Conservation (phyloP, 176 grass and related monocot species). For the Chrysopogon serrulatus region DNA sequence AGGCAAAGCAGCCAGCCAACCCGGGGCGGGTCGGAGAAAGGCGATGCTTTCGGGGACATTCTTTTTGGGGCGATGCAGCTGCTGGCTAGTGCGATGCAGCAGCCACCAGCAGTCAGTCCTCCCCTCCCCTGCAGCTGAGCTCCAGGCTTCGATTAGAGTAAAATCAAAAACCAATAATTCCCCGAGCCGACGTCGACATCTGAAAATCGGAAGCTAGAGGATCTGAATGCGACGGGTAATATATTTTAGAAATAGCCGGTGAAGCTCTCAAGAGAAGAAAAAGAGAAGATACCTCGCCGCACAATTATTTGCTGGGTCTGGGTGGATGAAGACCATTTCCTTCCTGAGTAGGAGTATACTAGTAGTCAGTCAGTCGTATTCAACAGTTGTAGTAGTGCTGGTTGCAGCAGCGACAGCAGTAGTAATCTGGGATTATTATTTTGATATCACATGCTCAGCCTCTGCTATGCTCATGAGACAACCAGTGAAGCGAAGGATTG, state of each 20-base stretch:
- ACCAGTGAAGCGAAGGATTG: no score
- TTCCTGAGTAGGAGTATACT: no score
- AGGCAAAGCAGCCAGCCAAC: background rate
- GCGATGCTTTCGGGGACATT: background rate
- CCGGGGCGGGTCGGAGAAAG: background rate
- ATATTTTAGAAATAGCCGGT: background rate
- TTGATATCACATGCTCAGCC: no score
- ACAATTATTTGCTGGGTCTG: background rate
- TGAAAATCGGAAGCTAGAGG: background rate
- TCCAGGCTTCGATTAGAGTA: no score
- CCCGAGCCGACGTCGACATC: slow-evolving; percentile 1
- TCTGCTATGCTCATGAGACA: no score
- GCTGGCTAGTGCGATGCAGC: slow-evolving; percentile 4
- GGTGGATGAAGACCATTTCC: background rate
- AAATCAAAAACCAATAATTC: background rate
- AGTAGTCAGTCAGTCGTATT: background rate
- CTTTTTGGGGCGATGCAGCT: background rate
- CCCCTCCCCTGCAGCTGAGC: no score
- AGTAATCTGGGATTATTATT: no score
- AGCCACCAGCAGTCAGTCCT: background rate
- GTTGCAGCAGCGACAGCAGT: no score
- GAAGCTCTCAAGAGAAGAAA: background rate
- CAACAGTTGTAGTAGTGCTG: no score
- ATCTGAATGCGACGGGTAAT: slow-evolving; percentile 3
- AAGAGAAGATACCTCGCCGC: background rate